Conservation (phyloP, 140 eudicot genomes). For the Flaveria floridana region DNA sequence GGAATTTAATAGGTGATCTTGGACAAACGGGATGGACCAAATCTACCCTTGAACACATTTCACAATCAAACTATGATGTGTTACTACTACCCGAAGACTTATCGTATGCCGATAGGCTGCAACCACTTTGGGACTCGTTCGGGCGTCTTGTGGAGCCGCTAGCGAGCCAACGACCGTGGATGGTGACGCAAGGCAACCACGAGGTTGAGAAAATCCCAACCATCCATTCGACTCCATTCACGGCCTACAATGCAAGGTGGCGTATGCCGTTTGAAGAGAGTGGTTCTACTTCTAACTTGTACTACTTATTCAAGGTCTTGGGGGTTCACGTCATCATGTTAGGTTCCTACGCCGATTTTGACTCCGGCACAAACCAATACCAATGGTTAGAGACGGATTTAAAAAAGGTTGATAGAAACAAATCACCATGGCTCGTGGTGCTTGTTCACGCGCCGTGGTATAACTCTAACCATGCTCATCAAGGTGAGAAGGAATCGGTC, state of each 20-base stretch:
- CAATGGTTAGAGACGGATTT: conserved; percentile 58
- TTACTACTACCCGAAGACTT: conserved; percentile 63
- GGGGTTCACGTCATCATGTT: conserved; percentile 75
- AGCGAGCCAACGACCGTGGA: conserved; percentile 67
- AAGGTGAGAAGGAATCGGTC: conserved; percentile 55
- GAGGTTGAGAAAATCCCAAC: conserved; percentile 48
- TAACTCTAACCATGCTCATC: conserved; percentile 72
- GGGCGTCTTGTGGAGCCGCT: conserved; percentile 56
- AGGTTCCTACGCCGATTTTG: conserved; percentile 74
- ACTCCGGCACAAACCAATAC: conserved; percentile 52
- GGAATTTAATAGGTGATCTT: conserved; percentile 48
- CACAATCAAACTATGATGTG: conserved; percentile 49
- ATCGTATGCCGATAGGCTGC: conserved; percentile 51
- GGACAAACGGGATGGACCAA: conserved; percentile 66
- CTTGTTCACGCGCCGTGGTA: conserved; percentile 81
- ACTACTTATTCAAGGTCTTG: conserved; percentile 63
- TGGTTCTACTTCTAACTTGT: conserved; percentile 57
- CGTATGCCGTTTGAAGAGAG: conserved; percentile 72
- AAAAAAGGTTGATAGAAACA: conserved; percentile 50
- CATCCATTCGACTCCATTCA: conserved; percentile 35
- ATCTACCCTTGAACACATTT: conserved; percentile 56
- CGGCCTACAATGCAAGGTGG: conserved; percentile 75
- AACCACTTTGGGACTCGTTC: conserved; percentile 58
- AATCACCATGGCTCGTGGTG: conserved; percentile 66
- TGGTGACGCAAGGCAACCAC: conserved; percentile 80